A percentile compares a stretch with the other conserved stretches of the same genome.
Evolutionary conservation across 192 early-diverging fungal genomes (phyloP).

Genomic region (Backusella circina): DNA sequence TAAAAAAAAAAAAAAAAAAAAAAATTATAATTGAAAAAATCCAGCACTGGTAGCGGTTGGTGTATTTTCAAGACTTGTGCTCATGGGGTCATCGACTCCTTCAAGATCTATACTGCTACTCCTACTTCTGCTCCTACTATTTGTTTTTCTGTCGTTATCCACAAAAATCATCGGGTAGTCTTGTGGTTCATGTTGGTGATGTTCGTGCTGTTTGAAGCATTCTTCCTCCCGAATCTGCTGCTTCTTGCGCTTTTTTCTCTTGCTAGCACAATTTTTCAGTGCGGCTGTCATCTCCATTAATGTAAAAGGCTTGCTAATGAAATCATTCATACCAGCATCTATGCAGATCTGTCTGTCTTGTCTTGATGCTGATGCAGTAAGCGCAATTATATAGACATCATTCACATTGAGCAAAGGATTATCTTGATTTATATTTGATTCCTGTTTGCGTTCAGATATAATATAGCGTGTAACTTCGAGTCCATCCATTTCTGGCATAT

Average conservation of each 20-base stretch:
- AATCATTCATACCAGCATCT: constrained; percentile 56
- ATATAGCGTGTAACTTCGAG: constrained; percentile 34
- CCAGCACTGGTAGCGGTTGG: not conserved
- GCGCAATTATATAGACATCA: constrained; percentile 51
- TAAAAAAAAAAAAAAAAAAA: no score
- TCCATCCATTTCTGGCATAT: constrained; percentile 42
- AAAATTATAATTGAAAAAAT: not conserved
- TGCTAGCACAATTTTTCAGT: constrained; percentile 27
- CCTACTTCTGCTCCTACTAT: not conserved
- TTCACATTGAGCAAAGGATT: constrained; percentile 19
- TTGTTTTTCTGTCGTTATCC: not conserved
- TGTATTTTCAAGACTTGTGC: not conserved
- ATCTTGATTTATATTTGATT: not conserved
- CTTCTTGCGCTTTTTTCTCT: constrained; percentile 22
- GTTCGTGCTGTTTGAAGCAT: not conserved
- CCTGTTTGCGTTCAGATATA: constrained; percentile 15
- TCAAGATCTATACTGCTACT: not conserved
- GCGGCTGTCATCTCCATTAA: constrained; percentile 45
- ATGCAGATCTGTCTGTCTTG: constrained; percentile 51
- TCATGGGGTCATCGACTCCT: not conserved
- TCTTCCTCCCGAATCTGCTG: constrained; percentile 4
- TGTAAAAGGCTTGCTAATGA: constrained; percentile 51
- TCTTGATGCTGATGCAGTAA: constrained; percentile 49
- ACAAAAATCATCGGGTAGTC: not conserved
- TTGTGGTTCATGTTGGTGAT: not conserved